These are phyloP conservation scores for slime mould (Dictyostelium discoideum) DNA, from an alignment of 78 protist genomes.

Conservation along the genomic window DNA sequence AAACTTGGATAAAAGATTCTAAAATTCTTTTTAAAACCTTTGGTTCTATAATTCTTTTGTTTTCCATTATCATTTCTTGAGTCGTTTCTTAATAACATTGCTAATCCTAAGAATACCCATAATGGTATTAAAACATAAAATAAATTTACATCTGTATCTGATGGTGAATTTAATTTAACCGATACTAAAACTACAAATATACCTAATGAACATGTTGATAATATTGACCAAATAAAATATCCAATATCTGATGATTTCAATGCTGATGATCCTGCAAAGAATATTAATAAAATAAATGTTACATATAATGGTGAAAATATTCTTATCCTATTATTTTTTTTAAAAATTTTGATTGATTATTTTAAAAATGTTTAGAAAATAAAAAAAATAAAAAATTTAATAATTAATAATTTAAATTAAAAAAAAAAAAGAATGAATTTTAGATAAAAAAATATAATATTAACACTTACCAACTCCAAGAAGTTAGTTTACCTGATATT, in stretches of 20 bases:
- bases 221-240: conserved; percentile 16
- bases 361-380: not conserved
- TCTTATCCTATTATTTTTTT: not conserved
- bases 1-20: not conserved
- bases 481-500: not conserved
- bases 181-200: conserved; percentile 4
- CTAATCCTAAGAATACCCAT: conserved; percentile 53
- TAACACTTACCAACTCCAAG: conserved; percentile 14
- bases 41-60: not conserved
- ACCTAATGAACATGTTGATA: not conserved
- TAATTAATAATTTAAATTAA: not conserved
- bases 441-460: too few relatives aligned
- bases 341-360: too few relatives aligned
- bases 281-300: conserved; percentile 9
- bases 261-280: not conserved
- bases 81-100: conserved; percentile 15
- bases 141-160: not conserved
- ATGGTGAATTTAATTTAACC: not conserved
- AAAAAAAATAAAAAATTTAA: not conserved
- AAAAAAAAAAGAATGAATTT: too few relatives aligned
- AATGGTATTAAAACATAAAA: conserved; percentile 26
- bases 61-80: not conserved
- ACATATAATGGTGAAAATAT: conserved; percentile 36
- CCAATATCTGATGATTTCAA: not conserved
- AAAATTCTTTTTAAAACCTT: not conserved